These are phyloP conservation scores for Ligustrum vulgare DNA, from an alignment of 257 asterid genomes.

Conservation along the genomic window DNA sequence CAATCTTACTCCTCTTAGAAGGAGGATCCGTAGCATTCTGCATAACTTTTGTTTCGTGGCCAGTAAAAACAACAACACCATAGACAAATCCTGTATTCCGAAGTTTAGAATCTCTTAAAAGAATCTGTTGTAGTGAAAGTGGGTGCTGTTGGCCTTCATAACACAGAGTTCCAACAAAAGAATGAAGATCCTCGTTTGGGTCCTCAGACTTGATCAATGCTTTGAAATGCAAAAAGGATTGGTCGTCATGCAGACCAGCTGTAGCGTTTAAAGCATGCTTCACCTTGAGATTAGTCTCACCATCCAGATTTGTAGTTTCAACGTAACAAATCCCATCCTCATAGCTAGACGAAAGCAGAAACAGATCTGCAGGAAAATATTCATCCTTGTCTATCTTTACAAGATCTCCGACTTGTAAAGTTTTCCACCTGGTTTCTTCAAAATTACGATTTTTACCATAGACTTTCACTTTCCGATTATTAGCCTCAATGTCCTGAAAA, in stretches of 20 bases:
- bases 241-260: slow-evolving; percentile 49
- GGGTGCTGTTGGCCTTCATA: slow-evolving; percentile 56
- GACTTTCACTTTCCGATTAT: slow-evolving; percentile 72
- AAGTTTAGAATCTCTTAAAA: slow-evolving; percentile 81
- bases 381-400: slow-evolving; percentile 83
- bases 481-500: slow-evolving; percentile 84
- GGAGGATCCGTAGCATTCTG: slow-evolving; percentile 93
- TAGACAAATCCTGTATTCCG: slow-evolving; percentile 69
- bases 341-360: slow-evolving; percentile 79
- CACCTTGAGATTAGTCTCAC: slow-evolving; percentile 93
- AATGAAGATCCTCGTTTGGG: slow-evolving; percentile 91
- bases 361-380: slow-evolving; percentile 85
- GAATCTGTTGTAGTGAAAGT: slow-evolving; percentile 80
- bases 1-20: slow-evolving; percentile 91
- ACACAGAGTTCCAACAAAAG: slow-evolving; percentile 73
- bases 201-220: slow-evolving; percentile 88
- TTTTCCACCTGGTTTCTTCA: slow-evolving; percentile 68
- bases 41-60: slow-evolving; percentile 97
- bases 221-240: slow-evolving; percentile 52
- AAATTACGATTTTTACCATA: slow-evolving; percentile 49
- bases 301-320: slow-evolving; percentile 89
- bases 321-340: slow-evolving; percentile 94
- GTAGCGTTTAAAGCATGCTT: slow-evolving; percentile 83
- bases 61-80: slow-evolving; percentile 84
- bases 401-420: slow-evolving; percentile 79